Evolutionary conservation across 2,329 filamentous ascomycete species (phyloP).

Genomic region (Fusarium annulatum): DNA sequence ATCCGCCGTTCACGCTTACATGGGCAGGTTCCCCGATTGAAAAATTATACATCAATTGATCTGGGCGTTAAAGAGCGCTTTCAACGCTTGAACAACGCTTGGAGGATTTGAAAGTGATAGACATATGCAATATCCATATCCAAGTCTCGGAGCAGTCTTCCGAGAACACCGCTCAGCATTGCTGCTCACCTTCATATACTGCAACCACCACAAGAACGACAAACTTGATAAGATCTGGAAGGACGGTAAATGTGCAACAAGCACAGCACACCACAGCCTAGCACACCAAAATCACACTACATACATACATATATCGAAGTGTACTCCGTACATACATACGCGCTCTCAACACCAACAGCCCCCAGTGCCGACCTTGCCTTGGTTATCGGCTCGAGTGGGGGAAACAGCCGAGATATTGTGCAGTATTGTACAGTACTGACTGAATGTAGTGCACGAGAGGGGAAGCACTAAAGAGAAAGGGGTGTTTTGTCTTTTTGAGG

Average conservation of each 20-base stretch:
- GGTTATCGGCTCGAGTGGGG: conserved; percentile 28
- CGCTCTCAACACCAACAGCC: neutral
- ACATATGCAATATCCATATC: neutral
- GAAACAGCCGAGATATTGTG: conserved; percentile 31
- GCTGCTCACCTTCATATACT: conserved; percentile 11
- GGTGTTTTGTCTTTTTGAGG: conserved; percentile 34
- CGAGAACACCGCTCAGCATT: conserved; percentile 22
- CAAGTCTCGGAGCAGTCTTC: conserved; percentile 26
- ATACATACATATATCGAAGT: neutral
- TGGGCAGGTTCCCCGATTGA: neutral
- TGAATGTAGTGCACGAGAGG: conserved; percentile 34
- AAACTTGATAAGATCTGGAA: neutral
- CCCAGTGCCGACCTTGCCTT: neutral
- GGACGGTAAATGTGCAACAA: conserved; percentile 2
- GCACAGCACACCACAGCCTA: neutral
- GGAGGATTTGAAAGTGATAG: neutral
- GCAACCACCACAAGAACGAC: conserved; percentile 4
- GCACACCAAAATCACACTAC: neutral
- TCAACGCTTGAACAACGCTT: neutral
- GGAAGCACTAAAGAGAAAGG: conserved; percentile 37
- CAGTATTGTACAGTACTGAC: conserved; percentile 3
- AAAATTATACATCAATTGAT: conserved; percentile 4
- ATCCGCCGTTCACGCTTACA: conserved; percentile 5
- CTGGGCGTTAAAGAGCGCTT: neutral
- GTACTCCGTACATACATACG: neutral